Conservation (phyloP, 208 protist genomes). For the Phytomonas sp. region DNA sequence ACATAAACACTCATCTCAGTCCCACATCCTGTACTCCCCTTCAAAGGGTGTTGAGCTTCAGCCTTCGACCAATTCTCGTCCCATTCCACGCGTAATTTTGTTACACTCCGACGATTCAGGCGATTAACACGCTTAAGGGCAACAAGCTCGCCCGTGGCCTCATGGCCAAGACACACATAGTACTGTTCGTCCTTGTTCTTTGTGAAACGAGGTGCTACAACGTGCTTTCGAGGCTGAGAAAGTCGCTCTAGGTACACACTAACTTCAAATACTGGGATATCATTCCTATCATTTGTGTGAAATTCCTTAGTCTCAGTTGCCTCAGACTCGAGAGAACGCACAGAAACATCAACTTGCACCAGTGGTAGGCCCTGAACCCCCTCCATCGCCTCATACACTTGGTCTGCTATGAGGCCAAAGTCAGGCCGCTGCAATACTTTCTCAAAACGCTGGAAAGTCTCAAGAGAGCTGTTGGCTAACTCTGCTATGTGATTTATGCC, state of each 20-base stretch:
- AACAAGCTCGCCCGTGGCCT: constrained; percentile 81
- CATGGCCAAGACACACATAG: constrained; percentile 84
- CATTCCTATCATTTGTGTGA: constrained; percentile 5
- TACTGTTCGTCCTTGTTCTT: constrained; percentile 91
- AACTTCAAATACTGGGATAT: constrained; percentile 39
- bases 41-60: background rate
- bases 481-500: constrained; percentile 57
- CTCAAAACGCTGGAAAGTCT: constrained; percentile 31
- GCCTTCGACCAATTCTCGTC: constrained; percentile 66
- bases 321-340: constrained; percentile 12
- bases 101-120: constrained; percentile 32
- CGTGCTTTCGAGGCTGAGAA: constrained; percentile 34
- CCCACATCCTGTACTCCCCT: constrained; percentile 11
- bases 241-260: constrained; percentile 58
- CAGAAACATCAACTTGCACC: constrained; percentile 60
- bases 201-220: constrained; percentile 79
- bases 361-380: constrained; percentile 65
- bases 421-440: constrained; percentile 36
- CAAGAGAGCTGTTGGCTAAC: constrained; percentile 59
- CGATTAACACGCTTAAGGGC: constrained; percentile 88
- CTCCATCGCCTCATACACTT: constrained; percentile 69
- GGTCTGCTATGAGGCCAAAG: constrained; percentile 30
- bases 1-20: constrained; percentile 72
- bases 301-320: constrained; percentile 14
- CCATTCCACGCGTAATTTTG: constrained; percentile 77